A percentile compares a stretch with the other conserved stretches of the same genome.
Evolutionary conservation across 805 yeast species (phyloP).

Genomic region (Cyberlindnera euphorbiiphila): DNA sequence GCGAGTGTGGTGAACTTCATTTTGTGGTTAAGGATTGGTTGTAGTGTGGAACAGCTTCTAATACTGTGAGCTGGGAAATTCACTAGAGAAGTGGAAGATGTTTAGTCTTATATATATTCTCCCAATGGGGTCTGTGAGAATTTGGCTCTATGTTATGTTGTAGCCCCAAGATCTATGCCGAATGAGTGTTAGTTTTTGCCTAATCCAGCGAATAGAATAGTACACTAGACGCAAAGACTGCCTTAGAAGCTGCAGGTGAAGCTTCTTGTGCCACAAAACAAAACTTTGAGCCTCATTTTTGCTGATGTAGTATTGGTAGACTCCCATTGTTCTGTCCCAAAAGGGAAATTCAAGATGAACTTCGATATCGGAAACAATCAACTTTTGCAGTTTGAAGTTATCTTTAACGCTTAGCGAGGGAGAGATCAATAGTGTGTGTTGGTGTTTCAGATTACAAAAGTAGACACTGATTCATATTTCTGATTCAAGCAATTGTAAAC

Average conservation of each 20-base stretch:
- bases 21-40: neutral
- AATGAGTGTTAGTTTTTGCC: neutral
- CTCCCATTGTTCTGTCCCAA: conserved; percentile 1
- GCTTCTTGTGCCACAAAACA: neutral
- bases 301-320: neutral
- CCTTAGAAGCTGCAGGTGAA: neutral
- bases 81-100: neutral
- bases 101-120: too few relatives aligned
- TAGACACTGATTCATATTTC: too few relatives aligned
- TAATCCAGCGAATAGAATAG: neutral
- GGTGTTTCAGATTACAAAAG: too few relatives aligned
- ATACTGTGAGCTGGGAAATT: neutral
- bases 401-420: too few relatives aligned
- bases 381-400: too few relatives aligned
- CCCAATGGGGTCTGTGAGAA: neutral
- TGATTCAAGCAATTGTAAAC: too few relatives aligned
- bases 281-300: neutral
- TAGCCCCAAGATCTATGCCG: neutral
- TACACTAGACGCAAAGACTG: neutral
- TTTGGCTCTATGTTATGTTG: neutral
- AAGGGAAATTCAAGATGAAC: too few relatives aligned
- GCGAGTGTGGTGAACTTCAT: conserved; percentile 7
- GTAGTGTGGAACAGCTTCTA: neutral
- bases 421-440: too few relatives aligned
- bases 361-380: too few relatives aligned